Conservation (phyloP, 2,329 filamentous ascomycete genomes). For the Neopestalotiopsis sp. region DNA sequence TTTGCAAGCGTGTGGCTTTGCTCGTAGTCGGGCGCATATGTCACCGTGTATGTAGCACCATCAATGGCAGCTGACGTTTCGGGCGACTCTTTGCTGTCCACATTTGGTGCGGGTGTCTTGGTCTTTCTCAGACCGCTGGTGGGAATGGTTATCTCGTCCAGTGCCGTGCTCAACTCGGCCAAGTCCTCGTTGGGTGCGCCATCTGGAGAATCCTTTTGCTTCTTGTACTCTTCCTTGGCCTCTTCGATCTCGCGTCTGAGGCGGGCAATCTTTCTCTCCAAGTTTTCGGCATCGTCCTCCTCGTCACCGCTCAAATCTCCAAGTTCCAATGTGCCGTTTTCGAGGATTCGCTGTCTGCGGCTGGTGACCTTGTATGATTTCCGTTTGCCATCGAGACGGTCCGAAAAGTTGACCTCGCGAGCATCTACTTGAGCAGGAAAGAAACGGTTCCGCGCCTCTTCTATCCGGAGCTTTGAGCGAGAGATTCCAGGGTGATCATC, state of each 20-base stretch:
- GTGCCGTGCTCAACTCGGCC: slow-evolving; percentile 70
- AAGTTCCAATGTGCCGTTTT: slow-evolving; percentile 69
- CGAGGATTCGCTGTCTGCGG: slow-evolving; percentile 65
- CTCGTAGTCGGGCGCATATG: slow-evolving; percentile 68
- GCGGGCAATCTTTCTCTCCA: slow-evolving; percentile 80
- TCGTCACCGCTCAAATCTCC: slow-evolving; percentile 72
- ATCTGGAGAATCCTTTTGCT: slow-evolving; percentile 51
- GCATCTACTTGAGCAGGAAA: slow-evolving; percentile 77
- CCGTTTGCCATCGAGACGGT: slow-evolving; percentile 81
- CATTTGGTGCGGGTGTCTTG: background rate
- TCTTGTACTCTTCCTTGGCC: slow-evolving; percentile 59
- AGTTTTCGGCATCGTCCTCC: slow-evolving; percentile 69
- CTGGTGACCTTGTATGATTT: slow-evolving; percentile 82
- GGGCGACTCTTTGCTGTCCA: background rate
- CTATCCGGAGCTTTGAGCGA: slow-evolving; percentile 74
- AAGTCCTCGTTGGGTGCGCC: slow-evolving; percentile 58
- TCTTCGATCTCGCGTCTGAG: slow-evolving; percentile 71
- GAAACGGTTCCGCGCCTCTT: slow-evolving; percentile 82
- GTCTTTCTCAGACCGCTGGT: slow-evolving; percentile 17
- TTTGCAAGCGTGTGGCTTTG: slow-evolving; percentile 76
- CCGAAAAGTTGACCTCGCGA: slow-evolving; percentile 83
- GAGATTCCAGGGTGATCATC: slow-evolving; percentile 73
- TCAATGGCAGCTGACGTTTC: slow-evolving; percentile 26
- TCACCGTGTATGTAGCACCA: slow-evolving; percentile 65
- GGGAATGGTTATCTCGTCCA: slow-evolving; percentile 66